A percentile compares a stretch with the other conserved stretches of the same genome.
These are phyloP conservation scores for Phytophthora chlamydospora DNA, from an alignment of 352 stramenopile species.

Conservation along the genomic window DNA sequence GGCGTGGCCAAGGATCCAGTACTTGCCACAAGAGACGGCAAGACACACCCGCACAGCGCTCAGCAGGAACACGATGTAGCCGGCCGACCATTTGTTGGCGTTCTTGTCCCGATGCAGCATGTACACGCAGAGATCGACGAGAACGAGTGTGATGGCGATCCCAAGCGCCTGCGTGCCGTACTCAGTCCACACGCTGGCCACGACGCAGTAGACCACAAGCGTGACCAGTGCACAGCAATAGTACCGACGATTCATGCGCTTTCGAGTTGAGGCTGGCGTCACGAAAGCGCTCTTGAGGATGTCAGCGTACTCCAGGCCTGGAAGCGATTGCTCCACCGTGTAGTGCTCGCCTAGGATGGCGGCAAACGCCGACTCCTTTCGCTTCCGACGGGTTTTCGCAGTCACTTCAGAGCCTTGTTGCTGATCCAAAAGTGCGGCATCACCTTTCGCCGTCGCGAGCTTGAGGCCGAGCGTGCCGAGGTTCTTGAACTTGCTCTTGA, in stretches of 20 bases:
- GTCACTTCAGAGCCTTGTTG: conserved; percentile 1
- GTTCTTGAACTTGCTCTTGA: conserved; percentile 88
- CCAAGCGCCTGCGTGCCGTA: conserved; percentile 69
- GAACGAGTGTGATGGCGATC: conserved; percentile 67
- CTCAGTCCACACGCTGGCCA: conserved; percentile 56
- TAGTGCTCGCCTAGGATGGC: conserved; percentile 82
- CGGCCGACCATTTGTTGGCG: conserved; percentile 67
- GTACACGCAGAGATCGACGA: conserved; percentile 78
- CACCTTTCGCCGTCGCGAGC: conserved; percentile 57
- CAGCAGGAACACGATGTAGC: conserved; percentile 85
- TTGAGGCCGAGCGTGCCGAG: conserved; percentile 79
- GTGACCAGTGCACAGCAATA: conserved; percentile 55
- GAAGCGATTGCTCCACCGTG: conserved; percentile 76
- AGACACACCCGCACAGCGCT: conserved; percentile 72
- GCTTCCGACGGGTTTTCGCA: conserved; percentile 28
- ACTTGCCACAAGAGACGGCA: conserved; percentile 64
- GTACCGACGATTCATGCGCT: conserved; percentile 54
- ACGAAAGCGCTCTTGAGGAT: conserved; percentile 85
- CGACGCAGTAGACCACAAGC: conserved; percentile 65
- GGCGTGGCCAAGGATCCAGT: conserved; percentile 85
- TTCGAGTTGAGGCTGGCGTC: conserved; percentile 55
- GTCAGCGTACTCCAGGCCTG: conserved; percentile 73
- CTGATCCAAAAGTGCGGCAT: conserved; percentile 15
- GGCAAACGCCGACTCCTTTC: conserved; percentile 76
- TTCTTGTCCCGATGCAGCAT: conserved; percentile 73